Conservation (phyloP, 805 yeast species). For the Lipomyces orientalis region DNA sequence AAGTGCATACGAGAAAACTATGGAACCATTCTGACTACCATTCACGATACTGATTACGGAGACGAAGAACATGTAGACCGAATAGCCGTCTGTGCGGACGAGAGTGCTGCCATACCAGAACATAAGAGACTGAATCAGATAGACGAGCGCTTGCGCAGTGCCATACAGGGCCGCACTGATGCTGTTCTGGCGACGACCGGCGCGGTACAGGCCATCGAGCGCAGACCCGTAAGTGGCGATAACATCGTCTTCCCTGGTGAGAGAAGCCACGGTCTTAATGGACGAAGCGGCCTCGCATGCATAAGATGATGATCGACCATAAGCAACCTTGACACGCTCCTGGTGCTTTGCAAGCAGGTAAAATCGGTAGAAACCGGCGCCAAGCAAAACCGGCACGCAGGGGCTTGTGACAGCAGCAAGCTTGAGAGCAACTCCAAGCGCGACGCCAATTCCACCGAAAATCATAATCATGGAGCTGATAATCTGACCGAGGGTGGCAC, state of each 20-base stretch:
- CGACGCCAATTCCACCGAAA: conserved; percentile 49
- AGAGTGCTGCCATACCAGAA: conserved; percentile 53
- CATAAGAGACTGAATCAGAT: conserved; percentile 51
- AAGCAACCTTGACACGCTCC: conserved; percentile 47
- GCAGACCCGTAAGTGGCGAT: conserved; percentile 41
- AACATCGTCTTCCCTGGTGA: conserved; percentile 53
- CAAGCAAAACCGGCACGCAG: conserved; percentile 46
- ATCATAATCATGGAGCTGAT: conserved; percentile 46
- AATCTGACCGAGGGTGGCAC: conserved; percentile 42
- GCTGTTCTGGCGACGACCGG: conserved; percentile 44
- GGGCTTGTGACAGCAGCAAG: conserved; percentile 51
- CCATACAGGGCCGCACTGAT: conserved; percentile 47
- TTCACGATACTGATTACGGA: conserved; percentile 49
- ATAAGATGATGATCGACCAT: conserved; percentile 48
- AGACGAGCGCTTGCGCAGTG: conserved; percentile 49
- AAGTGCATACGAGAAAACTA: conserved; percentile 51
- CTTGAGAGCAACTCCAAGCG: conserved; percentile 49
- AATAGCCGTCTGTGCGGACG: conserved; percentile 43
- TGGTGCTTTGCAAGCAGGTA: conserved; percentile 44
- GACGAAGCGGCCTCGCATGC: conserved; percentile 51
- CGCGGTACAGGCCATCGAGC: conserved; percentile 36
- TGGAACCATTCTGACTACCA: conserved; percentile 52
- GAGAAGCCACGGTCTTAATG: conserved; percentile 50
- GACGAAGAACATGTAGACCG: conserved; percentile 47
- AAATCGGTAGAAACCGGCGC: conserved; percentile 50